Base-by-base conservation (phyloP, 2,329 filamentous ascomycete genomes). In the Fusarium oligoseptatum region DNA sequence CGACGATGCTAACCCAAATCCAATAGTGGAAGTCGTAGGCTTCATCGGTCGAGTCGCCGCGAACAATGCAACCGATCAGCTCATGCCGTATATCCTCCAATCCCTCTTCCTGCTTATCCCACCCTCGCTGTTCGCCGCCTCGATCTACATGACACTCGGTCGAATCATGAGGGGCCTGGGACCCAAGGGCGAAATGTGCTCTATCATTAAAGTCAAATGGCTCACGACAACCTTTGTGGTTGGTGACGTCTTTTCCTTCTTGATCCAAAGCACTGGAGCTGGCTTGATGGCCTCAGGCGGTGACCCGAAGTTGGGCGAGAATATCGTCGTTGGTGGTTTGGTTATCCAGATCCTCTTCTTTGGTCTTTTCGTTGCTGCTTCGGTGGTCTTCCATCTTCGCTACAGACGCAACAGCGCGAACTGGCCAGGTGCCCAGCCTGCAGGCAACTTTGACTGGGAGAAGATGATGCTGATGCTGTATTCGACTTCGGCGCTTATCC, bases 311-410 rank as follows among this genome's bases (percentile, higher is more conserved):
- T 77, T 80, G 11, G 88, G 87, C 10, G 78, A 88, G 71, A 83
- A 85, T 12, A 81, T 91, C 48, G 85, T 91, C 11, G 79, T 91
- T 8, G 85, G 72, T 1, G 90, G 90, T 4, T 80, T 92, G 5
- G 76, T 88, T 36, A 79, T 91, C 14, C 90, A 92, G 76, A 84
- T 92, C 27, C 45, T 88, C 56, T 41, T 88, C 60, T 91, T 92
- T 69, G 84, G 83, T 20, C 80, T 91, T 32, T 92, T 92, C 74
- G 79, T 89, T 34, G 62, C 85, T 5, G 84, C 85, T 1, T 84
- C 87, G 0, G 68, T 84, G 3, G 67, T 87, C 1, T 90, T 90
- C 79, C 86, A 91, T 72, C 56, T 69, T 11, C 75, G 81, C 14
- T 74, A 79, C 57, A 58, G 68, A 27, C 61, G 67, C 12, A 20